A percentile compares a stretch with the other conserved stretches of the same genome.
Evolutionary conservation across 2,329 filamentous ascomycete genomes (phyloP).

Genomic region (Trichoderma sp.): DNA sequence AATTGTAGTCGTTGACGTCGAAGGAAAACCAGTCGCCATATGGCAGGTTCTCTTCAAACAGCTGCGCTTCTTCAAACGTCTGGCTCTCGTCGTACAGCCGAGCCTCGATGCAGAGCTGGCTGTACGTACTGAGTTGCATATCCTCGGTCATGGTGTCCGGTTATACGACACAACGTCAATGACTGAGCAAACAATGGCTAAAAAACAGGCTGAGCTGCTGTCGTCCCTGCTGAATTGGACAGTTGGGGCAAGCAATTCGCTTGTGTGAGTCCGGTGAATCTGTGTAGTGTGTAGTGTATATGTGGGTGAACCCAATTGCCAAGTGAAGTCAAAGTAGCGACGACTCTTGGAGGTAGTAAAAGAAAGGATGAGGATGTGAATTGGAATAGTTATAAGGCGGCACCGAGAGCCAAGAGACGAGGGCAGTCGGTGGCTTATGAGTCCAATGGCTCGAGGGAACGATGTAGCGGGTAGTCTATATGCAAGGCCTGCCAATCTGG

Average conservation of each 20-base stretch:
- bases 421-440: slow-evolving; percentile 4
- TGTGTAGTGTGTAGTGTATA: not conserved
- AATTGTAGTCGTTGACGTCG: slow-evolving; percentile 4
- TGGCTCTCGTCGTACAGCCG: slow-evolving; percentile 3
- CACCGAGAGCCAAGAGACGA: not conserved
- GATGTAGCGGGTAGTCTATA: not conserved
- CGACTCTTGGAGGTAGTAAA: not conserved
- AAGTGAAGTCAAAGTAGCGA: not conserved
- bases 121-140: not conserved
- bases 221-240: not conserved
- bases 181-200: not conserved
- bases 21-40: slow-evolving; percentile 5
- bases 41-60: not conserved
- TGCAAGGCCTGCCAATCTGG: not conserved
- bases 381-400: not conserved
- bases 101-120: slow-evolving; percentile 2
- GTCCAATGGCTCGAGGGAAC: not conserved
- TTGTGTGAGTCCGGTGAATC: not conserved
- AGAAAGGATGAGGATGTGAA: not conserved
- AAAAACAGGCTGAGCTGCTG: not conserved
- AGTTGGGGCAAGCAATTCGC: not conserved
- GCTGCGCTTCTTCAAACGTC: not conserved
- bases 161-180: not conserved
- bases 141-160: slow-evolving; percentile 10
- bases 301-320: not conserved